These are phyloP conservation scores for Aspergillus sergii DNA, from an alignment of 2,329 filamentous ascomycete species.

Conservation along the genomic window DNA sequence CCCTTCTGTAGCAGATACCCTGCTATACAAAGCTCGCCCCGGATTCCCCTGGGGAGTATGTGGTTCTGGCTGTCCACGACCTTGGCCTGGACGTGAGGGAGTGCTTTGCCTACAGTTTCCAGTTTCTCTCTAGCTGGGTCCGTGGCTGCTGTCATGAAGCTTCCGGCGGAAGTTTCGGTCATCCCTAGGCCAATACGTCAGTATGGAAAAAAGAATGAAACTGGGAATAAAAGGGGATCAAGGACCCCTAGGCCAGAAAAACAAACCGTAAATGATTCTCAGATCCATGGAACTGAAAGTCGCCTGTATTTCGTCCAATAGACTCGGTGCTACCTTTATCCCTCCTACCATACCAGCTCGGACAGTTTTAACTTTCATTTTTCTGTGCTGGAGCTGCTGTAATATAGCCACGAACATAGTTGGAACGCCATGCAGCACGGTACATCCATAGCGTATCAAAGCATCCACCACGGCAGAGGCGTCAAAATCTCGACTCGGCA, in stretches of 20 bases:
- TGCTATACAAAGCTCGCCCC: conserved; percentile 71
- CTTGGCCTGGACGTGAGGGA: conserved; percentile 76
- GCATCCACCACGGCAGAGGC: conserved; percentile 62
- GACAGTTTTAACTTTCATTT: neutral
- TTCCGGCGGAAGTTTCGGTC: conserved; percentile 9
- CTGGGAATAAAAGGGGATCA: too few relatives aligned
- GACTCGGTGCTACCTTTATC: neutral
- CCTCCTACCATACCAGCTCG: conserved; percentile 10
- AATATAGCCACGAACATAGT: conserved; percentile 71
- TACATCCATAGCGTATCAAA: conserved; percentile 63
- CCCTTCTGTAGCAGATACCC: conserved; percentile 66
- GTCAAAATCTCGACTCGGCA: conserved; percentile 60
- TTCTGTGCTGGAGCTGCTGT: neutral
- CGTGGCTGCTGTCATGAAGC: neutral
- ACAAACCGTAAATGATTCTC: conserved; percentile 1
- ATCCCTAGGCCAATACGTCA: conserved; percentile 1
- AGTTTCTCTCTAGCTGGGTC: neutral
- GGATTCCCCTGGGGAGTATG: conserved; percentile 65
- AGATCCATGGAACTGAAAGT: neutral
- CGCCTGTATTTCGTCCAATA: conserved; percentile 7
- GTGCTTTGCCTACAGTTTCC: conserved; percentile 1
- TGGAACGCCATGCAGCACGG: conserved; percentile 72
- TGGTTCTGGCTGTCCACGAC: conserved; percentile 68
- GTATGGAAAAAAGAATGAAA: neutral
- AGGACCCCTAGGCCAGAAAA: neutral